A percentile compares a stretch with the other conserved stretches of the same genome.
phyloP scores from a whole-genome alignment of 2,329 filamentous ascomycete genomes.

The Chaetothyriales sp. region DNA sequence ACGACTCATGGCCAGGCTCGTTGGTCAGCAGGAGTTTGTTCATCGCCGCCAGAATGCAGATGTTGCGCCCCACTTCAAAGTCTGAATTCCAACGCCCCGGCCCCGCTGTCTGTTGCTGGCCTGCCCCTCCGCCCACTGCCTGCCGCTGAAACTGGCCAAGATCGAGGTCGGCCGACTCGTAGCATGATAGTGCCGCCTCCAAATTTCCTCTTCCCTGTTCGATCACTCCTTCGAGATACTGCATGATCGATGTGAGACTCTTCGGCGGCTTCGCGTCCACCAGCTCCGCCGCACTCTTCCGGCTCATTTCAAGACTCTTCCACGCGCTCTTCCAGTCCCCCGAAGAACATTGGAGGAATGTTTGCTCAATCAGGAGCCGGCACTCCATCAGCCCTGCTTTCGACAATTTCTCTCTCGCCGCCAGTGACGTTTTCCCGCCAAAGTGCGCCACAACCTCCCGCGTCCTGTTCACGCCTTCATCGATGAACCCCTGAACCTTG shows the following conservation, averaged over 20 bases:
- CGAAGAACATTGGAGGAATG: constrained; percentile 54
- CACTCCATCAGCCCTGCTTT: constrained; percentile 47
- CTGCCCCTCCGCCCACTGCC: not conserved
- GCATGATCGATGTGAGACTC: constrained; percentile 40
- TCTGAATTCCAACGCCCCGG: constrained; percentile 3
- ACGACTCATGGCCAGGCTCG: constrained; percentile 43
- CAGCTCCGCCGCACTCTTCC: constrained; percentile 34
- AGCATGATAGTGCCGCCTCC: constrained; percentile 52
- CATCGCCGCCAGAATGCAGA: constrained; percentile 49
- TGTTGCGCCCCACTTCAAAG: constrained; percentile 43
- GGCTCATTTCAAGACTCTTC: constrained; percentile 42
- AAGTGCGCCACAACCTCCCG: not conserved
- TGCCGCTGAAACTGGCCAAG: constrained; percentile 25
- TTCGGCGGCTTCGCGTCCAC: constrained; percentile 26
- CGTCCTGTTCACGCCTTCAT: constrained; percentile 39
- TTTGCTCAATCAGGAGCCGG: constrained; percentile 58
- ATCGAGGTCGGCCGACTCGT: constrained; percentile 47
- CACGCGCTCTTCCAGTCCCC: constrained; percentile 56
- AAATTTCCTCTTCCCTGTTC: constrained; percentile 65
- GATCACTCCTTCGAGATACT: constrained; percentile 64
- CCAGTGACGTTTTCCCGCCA: constrained; percentile 23
- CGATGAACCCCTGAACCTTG: constrained; percentile 43
- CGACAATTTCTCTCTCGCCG: constrained; percentile 9
- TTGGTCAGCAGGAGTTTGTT: constrained; percentile 63
- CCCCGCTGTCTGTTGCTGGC: constrained; percentile 1